Percentiles rank a stretch among this genome's conserved stretches.
phyloP scores from a whole-genome alignment of 306 rosid genomes.

The Corylus heterophylla region DNA sequence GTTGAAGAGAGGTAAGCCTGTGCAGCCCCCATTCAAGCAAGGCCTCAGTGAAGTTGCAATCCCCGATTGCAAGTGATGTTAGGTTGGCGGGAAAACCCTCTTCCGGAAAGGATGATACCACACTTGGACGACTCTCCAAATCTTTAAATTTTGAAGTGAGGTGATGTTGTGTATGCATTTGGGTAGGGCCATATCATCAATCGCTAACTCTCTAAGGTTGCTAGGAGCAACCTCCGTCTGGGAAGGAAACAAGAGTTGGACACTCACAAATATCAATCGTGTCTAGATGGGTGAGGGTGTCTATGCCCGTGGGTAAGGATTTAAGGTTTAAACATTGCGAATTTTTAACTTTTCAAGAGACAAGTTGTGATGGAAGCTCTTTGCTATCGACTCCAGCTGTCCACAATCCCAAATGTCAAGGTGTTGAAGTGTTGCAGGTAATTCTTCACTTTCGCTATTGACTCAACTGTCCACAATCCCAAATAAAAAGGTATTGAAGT shows the following conservation, averaged over 20 bases:
- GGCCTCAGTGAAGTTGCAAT: neutral
- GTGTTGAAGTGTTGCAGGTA: neutral
- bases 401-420: neutral
- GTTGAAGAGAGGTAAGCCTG: conserved; percentile 21
- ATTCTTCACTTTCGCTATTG: neutral
- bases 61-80: neutral
- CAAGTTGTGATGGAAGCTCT: neutral
- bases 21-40: conserved; percentile 15
- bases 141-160: neutral
- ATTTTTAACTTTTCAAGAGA: neutral
- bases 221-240: conserved; percentile 8
- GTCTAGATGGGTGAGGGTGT: conserved; percentile 3
- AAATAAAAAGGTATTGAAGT: neutral
- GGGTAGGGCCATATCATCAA: neutral
- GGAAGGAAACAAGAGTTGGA: conserved; percentile 8
- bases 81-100: conserved; percentile 21
- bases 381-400: neutral
- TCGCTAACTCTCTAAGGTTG: neutral
- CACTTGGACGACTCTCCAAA: neutral
- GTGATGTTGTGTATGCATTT: conserved; percentile 5
- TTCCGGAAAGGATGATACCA: neutral
- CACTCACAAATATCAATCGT: neutral
- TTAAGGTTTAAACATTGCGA: accelerated
- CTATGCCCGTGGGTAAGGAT: conserved; percentile 14
- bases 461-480: neutral